These are phyloP conservation scores for Alternaria rosae DNA, from an alignment of 2,329 filamentous ascomycete species.

Conservation along the genomic window DNA sequence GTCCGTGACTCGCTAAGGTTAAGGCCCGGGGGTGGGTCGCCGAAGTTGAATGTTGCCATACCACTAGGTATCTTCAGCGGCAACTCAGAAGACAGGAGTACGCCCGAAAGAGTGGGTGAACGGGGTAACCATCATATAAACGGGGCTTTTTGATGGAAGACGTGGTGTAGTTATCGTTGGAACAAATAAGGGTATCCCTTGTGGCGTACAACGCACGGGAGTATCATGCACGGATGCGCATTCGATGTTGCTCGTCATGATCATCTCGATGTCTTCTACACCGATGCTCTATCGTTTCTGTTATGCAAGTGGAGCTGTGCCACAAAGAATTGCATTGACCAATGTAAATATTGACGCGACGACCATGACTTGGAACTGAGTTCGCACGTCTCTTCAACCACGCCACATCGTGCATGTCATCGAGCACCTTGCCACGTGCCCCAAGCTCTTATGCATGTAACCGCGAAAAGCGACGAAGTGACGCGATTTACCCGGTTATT, in stretches of 20 bases:
- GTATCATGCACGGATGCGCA: not conserved
- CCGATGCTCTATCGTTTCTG: not conserved
- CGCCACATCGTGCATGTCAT: not conserved
- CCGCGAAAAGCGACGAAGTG: not conserved
- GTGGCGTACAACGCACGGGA: not conserved
- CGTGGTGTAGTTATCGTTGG: not conserved
- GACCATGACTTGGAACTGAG: not conserved
- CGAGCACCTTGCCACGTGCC: not conserved
- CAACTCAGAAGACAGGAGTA: not conserved
- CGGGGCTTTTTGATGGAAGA: not conserved
- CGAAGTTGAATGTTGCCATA: not conserved
- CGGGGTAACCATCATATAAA: not conserved
- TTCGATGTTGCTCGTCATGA: not conserved
- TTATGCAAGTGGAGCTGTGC: not conserved
- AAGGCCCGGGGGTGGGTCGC: not conserved
- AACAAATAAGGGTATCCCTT: not conserved
- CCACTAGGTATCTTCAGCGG: not conserved
- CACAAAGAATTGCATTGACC: not conserved
- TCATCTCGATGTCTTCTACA: not conserved
- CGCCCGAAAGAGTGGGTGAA: not conserved
- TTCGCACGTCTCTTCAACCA: not conserved
- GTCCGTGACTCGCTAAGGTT: not conserved
- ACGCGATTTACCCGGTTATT: not conserved
- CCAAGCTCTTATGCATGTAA: not conserved
- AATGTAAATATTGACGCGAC: not conserved